These are phyloP conservation scores for Dactylonectria estremocensis DNA, from an alignment of 2,329 filamentous ascomycete species.

Conservation along the genomic window DNA sequence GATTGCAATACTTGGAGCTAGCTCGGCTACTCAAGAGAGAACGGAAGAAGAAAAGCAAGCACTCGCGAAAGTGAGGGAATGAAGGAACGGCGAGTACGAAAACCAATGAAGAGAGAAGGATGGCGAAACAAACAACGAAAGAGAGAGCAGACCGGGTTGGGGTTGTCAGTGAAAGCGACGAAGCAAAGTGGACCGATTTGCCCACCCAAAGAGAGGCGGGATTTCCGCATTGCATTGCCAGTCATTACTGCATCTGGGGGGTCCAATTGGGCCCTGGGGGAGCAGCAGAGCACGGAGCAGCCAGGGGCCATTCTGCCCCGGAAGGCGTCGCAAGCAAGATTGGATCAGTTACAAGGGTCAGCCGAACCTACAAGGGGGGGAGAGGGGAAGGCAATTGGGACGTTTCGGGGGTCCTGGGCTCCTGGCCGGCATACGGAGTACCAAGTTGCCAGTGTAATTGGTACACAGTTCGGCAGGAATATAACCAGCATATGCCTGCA, in stretches of 20 bases:
- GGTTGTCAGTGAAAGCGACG: not conserved
- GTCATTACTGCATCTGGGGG: conserved; percentile 15
- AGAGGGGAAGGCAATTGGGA: conserved; percentile 38
- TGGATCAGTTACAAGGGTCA: conserved; percentile 51
- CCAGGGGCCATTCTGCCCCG: conserved; percentile 18
- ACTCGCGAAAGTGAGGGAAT: conserved; percentile 29
- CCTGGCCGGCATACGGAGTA: conserved; percentile 15
- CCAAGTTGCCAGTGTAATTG: no score
- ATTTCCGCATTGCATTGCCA: conserved; percentile 20
- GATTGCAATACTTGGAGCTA: conserved; percentile 35
- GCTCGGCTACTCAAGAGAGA: conserved; percentile 40
- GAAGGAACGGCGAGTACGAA: conserved; percentile 43
- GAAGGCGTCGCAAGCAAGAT: conserved; percentile 46
- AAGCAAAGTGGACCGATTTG: conserved; percentile 24
- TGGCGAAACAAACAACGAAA: conserved; percentile 25
- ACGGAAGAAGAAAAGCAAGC: not conserved
- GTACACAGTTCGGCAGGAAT: conserved; percentile 6
- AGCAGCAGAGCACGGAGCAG: conserved; percentile 15
- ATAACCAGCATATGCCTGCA: conserved; percentile 10
- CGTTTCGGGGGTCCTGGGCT: conserved; percentile 33
- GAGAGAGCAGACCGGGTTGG: conserved; percentile 13
- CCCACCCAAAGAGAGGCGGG: conserved; percentile 11
- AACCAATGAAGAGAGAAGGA: conserved; percentile 37
- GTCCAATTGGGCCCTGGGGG: not conserved
- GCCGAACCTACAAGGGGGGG: conserved; percentile 36